A percentile compares a stretch with the other conserved stretches of the same genome.
phyloP scores from a whole-genome alignment of 2,329 filamentous ascomycete species.

The Endoconidiophora polonica region DNA sequence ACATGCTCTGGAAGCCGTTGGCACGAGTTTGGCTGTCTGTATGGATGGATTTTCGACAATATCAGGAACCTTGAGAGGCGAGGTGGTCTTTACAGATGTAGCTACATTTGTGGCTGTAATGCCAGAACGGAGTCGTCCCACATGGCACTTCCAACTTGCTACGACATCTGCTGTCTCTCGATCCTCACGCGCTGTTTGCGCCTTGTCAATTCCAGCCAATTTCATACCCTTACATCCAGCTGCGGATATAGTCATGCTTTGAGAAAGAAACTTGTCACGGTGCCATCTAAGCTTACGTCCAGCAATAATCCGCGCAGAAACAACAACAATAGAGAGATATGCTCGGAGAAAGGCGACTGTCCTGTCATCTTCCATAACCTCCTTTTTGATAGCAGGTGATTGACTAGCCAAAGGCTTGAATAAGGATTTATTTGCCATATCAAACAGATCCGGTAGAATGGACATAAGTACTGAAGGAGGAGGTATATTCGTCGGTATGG shows the following conservation, averaged over 20 bases:
- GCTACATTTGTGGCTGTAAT: conserved; percentile 49
- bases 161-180: conserved; percentile 68
- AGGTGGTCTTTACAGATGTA: conserved; percentile 25
- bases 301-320: conserved; percentile 65
- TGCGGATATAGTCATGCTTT: conserved; percentile 76
- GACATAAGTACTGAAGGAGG: conserved; percentile 72
- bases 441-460: conserved; percentile 55
- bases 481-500: conserved; percentile 71
- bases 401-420: conserved; percentile 49
- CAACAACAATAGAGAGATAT: conserved; percentile 46
- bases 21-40: conserved; percentile 52
- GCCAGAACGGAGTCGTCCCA: conserved; percentile 57
- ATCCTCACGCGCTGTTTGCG: conserved; percentile 67
- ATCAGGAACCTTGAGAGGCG: conserved; percentile 45
- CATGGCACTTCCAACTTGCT: conserved; percentile 55
- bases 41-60: conserved; percentile 53
- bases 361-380: conserved; percentile 44
- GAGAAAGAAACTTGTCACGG: conserved; percentile 65
- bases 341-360: conserved; percentile 46
- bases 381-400: conserved; percentile 39
- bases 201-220: conserved; percentile 67
- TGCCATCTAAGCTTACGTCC: conserved; percentile 83
- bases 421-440: conserved; percentile 44
- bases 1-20: conserved; percentile 59
- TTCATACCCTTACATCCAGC: conserved; percentile 78